Conservation (phyloP, 306 rosid genomes). For the Casuarina cunninghamiana region DNA sequence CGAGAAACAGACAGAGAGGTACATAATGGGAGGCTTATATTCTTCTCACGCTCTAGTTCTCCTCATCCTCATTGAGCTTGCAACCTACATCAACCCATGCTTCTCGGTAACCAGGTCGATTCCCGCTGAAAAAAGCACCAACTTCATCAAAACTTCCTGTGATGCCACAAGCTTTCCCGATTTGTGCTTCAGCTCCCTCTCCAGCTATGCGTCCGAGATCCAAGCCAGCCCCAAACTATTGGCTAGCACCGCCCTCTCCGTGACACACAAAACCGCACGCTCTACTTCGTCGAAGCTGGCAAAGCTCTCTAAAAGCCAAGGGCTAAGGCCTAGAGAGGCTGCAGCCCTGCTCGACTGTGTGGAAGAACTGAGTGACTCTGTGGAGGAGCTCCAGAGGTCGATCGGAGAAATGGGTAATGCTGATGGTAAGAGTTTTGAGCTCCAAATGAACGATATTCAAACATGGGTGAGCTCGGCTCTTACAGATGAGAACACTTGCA, state of each 20-base stretch:
- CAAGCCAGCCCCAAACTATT: slow-evolving; percentile 36
- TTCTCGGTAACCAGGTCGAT: slow-evolving; percentile 1
- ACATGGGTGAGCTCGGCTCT: slow-evolving; percentile 52
- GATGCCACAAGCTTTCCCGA: slow-evolving; percentile 32
- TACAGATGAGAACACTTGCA: slow-evolving; percentile 43
- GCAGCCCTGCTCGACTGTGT: slow-evolving; percentile 36
- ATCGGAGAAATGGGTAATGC: slow-evolving; percentile 24
- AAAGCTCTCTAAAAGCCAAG: slow-evolving; percentile 24
- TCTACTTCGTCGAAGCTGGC: slow-evolving; percentile 11
- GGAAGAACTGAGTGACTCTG: slow-evolving; percentile 35
- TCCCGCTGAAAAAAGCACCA: slow-evolving; percentile 6
- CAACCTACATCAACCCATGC: neutral
- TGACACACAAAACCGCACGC: slow-evolving; percentile 28
- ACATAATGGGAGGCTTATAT: slow-evolving; percentile 11
- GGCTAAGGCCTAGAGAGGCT: slow-evolving; percentile 31
- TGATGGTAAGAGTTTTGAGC: slow-evolving; percentile 13
- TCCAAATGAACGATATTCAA: slow-evolving; percentile 35
- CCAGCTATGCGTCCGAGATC: slow-evolving; percentile 37
- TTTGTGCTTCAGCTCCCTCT: slow-evolving; percentile 41
- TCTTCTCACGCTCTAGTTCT: neutral
- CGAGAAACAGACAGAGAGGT: neutral
- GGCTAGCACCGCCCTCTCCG: slow-evolving; percentile 36
- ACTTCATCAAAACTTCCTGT: slow-evolving; percentile 41
- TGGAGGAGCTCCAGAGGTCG: slow-evolving; percentile 29
- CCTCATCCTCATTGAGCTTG: slow-evolving; percentile 13